These are phyloP conservation scores for Knufia petricola DNA, from an alignment of 2,329 filamentous ascomycete species.

Conservation along the genomic window DNA sequence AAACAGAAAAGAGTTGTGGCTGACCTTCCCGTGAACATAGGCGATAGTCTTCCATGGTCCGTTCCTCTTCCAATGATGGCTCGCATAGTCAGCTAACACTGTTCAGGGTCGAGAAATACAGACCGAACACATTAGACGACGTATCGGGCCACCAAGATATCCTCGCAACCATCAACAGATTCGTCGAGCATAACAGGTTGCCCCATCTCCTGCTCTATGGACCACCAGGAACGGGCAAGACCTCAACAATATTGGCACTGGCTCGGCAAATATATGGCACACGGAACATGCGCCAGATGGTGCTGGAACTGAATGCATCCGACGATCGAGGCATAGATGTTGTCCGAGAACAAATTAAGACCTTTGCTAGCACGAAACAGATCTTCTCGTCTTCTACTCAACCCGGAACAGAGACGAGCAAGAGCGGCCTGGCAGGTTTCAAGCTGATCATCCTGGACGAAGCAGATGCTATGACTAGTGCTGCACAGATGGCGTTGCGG, in stretches of 20 bases:
- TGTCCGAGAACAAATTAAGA: constrained; percentile 98
- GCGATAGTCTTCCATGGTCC: constrained; percentile 88
- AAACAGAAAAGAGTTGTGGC: constrained; percentile 90
- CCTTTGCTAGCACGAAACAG: constrained; percentile 82
- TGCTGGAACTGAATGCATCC: constrained; percentile 92
- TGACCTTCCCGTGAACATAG: constrained; percentile 85
- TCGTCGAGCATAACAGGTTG: constrained; percentile 85
- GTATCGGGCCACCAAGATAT: constrained; percentile 97
- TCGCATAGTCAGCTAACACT: not conserved
- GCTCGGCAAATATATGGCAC: constrained; percentile 85
- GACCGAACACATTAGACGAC: constrained; percentile 77
- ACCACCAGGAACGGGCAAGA: constrained; percentile 93
- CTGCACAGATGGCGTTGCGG: constrained; percentile 92
- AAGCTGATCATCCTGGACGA: constrained; percentile 98
- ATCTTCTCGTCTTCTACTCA: constrained; percentile 65
- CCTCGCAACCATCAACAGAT: constrained; percentile 93
- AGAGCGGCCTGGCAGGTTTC: constrained; percentile 57
- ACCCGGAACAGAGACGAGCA: constrained; percentile 33
- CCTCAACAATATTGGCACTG: constrained; percentile 87
- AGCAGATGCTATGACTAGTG: constrained; percentile 99
- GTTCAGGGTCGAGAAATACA: constrained; percentile 87
- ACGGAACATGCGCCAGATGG: constrained; percentile 95
- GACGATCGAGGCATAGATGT: constrained; percentile 98
- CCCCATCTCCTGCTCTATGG: constrained; percentile 96
- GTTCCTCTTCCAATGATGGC: constrained; percentile 17